Percentiles rank a stretch among this genome's conserved stretches.
Evolutionary conservation across 306 rosid species (phyloP).

Genomic region (Geum urbanum): DNA sequence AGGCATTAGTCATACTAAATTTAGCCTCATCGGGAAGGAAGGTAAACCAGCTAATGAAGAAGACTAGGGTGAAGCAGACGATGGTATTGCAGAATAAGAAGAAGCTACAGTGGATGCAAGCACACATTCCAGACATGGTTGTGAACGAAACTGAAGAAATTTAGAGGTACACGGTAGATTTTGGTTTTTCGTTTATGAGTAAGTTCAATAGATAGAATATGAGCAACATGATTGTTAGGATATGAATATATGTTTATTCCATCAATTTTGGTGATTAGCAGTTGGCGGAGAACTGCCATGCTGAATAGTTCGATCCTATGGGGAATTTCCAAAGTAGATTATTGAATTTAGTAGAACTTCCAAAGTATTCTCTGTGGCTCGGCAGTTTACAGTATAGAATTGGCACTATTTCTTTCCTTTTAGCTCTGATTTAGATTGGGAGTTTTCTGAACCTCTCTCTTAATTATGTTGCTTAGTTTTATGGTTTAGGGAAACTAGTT

Average conservation of each 20-base stretch:
- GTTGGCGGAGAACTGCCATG: background rate
- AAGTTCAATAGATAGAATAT: background rate
- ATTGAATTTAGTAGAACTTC: conserved; percentile 2
- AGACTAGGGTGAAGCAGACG: conserved; percentile 4
- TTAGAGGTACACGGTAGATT: background rate
- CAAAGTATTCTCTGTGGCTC: background rate
- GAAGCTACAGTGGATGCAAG: background rate
- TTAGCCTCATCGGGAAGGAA: conserved; percentile 3
- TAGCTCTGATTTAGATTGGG: background rate
- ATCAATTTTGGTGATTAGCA: background rate
- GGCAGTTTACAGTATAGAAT: background rate
- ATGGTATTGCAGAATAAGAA: conserved; percentile 5
- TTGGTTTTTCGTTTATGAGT: background rate
- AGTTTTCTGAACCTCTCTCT: background rate
- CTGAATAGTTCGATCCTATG: background rate
- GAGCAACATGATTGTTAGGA: background rate
- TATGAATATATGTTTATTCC: background rate
- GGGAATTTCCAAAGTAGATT: conserved; percentile 4
- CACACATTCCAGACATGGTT: background rate
- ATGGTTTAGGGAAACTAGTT: background rate
- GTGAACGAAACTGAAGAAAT: background rate
- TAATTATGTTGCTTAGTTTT: background rate
- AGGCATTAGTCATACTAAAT: background rate
- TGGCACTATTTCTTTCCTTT: background rate
- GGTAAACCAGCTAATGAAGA: conserved; percentile 1